Conservation (phyloP, 805 yeast species). For the Clavispora phyllophila region DNA sequence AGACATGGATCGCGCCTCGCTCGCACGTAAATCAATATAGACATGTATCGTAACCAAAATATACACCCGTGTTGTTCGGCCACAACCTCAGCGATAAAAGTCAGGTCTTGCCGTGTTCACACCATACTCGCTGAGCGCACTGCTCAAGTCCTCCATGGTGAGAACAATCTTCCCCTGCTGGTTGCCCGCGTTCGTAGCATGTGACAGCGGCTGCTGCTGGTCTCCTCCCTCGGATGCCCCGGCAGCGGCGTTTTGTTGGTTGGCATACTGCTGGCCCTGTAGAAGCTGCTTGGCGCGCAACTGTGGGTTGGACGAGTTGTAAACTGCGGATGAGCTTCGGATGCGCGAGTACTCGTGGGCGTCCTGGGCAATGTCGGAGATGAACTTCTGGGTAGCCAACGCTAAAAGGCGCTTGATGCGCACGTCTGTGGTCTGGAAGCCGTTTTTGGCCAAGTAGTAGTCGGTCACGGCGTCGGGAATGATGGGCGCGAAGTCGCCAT, state of each 20-base stretch:
- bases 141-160: conserved; percentile 89
- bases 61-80: not conserved
- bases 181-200: conserved; percentile 41
- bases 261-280: conserved; percentile 57
- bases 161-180: conserved; percentile 76
- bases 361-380: conserved; percentile 91
- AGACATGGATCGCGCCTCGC: too few relatives aligned
- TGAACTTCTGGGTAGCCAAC: conserved; percentile 91
- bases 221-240: conserved; percentile 22
- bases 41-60: not conserved
- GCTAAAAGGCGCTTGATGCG: conserved; percentile 78
- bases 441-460: conserved; percentile 80
- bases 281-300: conserved; percentile 72
- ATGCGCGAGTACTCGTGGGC: conserved; percentile 95
- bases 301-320: conserved; percentile 80
- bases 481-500: conserved; percentile 83
- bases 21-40: too few relatives aligned
- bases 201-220: conserved; percentile 31
- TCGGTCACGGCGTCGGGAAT: conserved; percentile 97
- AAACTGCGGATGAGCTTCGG: conserved; percentile 82
- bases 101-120: conserved; percentile 88
- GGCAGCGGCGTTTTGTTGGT: conserved; percentile 26
- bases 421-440: conserved; percentile 74
- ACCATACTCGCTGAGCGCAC: conserved; percentile 91
- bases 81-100: conserved; percentile 85